Evolutionary conservation across 2,329 filamentous ascomycete species (phyloP).

Genomic region (Clonostachys byssicola): DNA sequence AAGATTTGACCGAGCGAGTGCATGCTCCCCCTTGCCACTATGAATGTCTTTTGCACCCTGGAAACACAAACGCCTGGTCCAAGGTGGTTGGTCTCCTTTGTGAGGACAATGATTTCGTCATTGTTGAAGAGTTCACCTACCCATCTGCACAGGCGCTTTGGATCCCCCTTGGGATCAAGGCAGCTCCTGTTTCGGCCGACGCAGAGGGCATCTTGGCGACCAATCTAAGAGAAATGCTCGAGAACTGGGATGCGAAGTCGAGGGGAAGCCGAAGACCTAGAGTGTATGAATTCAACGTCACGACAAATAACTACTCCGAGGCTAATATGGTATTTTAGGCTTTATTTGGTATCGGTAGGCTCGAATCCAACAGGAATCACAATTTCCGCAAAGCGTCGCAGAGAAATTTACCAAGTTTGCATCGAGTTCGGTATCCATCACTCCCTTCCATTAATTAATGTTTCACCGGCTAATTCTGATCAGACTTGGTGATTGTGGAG

Average conservation of each 20-base stretch:
- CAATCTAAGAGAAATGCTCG: constrained; percentile 9
- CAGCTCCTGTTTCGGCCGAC: constrained; percentile 15
- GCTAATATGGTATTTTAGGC: not conserved
- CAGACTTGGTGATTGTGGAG: constrained; percentile 5
- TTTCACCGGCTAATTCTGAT: not conserved
- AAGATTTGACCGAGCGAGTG: constrained; percentile 11
- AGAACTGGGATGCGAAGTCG: constrained; percentile 12
- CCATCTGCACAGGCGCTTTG: constrained; percentile 21
- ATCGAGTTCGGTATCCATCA: constrained; percentile 30
- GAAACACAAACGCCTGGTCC: constrained; percentile 22
- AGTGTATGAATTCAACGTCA: constrained; percentile 4
- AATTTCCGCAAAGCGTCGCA: constrained; percentile 50
- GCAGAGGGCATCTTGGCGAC: constrained; percentile 15
- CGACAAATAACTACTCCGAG: too few relatives aligned
- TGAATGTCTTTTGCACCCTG: constrained; percentile 16
- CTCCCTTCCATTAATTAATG: constrained; percentile 19
- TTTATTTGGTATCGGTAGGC: constrained; percentile 40
- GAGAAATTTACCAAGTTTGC: constrained; percentile 47
- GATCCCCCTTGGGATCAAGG: constrained; percentile 17
- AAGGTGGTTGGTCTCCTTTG: constrained; percentile 20
- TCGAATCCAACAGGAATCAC: constrained; percentile 70
- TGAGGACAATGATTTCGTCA: constrained; percentile 17
- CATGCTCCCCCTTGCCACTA: constrained; percentile 12
- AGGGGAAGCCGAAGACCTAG: constrained; percentile 6
- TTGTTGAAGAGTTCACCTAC: constrained; percentile 21